phyloP scores from a whole-genome alignment of 192 early-diverging fungal genomes.

The Lobosporangium transversale region DNA sequence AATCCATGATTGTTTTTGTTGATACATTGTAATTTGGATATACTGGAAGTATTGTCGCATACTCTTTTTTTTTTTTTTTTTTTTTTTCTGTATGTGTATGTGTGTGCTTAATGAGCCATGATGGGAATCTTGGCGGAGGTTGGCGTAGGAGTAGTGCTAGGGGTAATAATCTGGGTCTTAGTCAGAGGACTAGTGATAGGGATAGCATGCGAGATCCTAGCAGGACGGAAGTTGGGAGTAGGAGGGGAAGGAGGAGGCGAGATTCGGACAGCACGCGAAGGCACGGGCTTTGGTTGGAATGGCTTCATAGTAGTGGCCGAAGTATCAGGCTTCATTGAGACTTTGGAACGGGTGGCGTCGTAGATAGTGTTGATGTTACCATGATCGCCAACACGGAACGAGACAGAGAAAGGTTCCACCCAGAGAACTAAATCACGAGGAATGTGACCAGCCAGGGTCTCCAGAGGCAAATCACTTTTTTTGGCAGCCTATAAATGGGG shows the following conservation, averaged over 20 bases:
- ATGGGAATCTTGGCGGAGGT: constrained; percentile 42
- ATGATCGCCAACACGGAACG: constrained; percentile 77
- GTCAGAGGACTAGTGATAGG: constrained; percentile 44
- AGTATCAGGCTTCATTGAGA: constrained; percentile 35
- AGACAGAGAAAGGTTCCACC: constrained; percentile 78
- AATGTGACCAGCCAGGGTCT: constrained; percentile 61
- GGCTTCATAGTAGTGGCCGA: too few species aligned
- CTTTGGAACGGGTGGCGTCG: constrained; percentile 59
- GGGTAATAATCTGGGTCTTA: constrained; percentile 43
- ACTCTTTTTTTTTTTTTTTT: too few species aligned
- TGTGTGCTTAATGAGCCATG: constrained; percentile 49
- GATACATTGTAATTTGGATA: too few species aligned
- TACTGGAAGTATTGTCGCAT: too few species aligned
- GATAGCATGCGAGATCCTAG: constrained; percentile 35
- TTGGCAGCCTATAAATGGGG: constrained; percentile 57
- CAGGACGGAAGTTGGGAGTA: constrained; percentile 12
- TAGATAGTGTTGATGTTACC: constrained; percentile 74
- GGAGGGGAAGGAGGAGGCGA: constrained; percentile 43
- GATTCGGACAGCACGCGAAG: constrained; percentile 41
- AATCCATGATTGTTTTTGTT: too few species aligned
- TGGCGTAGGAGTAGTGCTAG: constrained; percentile 27
- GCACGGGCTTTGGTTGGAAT: constrained; percentile 19
- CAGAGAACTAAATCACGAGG: constrained; percentile 77
- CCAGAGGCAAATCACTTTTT: constrained; percentile 55
- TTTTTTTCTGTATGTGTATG: too few species aligned